Evolutionary conservation across 2,329 filamentous ascomycete species (phyloP).

Genomic region (Ophiocordyceps sinensis): DNA sequence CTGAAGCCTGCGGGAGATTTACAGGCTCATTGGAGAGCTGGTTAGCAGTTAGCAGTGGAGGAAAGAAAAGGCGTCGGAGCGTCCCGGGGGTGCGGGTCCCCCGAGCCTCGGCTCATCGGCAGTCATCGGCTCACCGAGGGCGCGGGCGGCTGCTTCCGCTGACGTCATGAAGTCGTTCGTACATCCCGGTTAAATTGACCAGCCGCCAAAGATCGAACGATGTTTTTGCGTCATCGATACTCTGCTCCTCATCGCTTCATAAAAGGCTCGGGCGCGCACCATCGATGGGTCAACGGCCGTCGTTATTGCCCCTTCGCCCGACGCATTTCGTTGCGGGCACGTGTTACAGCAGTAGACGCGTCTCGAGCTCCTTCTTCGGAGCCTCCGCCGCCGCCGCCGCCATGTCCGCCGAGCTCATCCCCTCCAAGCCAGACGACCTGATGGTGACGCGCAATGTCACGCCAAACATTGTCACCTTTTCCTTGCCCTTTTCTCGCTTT

Average conservation of each 20-base stretch:
- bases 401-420: constrained; percentile 52
- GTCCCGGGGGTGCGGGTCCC: too few species aligned
- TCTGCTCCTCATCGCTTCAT: not conserved
- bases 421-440: constrained; percentile 58
- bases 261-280: not conserved
- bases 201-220: too few species aligned
- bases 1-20: too few species aligned
- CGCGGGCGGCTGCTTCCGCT: not conserved
- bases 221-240: not conserved
- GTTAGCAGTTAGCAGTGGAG: too few species aligned
- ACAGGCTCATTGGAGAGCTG: too few species aligned
- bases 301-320: not conserved
- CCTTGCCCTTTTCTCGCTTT: constrained; percentile 71
- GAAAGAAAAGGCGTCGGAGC: too few species aligned
- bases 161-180: not conserved
- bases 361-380: not conserved
- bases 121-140: not conserved
- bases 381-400: not conserved
- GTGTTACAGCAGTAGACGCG: not conserved
- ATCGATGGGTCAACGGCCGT: not conserved
- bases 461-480: constrained; percentile 63
- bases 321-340: not conserved
- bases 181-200: too few species aligned
- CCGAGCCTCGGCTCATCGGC: not conserved
- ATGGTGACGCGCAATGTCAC: constrained; percentile 85